Base-by-base conservation (phyloP, 768 basidiomycete species). In the Hypholoma fasciculare region DNA sequence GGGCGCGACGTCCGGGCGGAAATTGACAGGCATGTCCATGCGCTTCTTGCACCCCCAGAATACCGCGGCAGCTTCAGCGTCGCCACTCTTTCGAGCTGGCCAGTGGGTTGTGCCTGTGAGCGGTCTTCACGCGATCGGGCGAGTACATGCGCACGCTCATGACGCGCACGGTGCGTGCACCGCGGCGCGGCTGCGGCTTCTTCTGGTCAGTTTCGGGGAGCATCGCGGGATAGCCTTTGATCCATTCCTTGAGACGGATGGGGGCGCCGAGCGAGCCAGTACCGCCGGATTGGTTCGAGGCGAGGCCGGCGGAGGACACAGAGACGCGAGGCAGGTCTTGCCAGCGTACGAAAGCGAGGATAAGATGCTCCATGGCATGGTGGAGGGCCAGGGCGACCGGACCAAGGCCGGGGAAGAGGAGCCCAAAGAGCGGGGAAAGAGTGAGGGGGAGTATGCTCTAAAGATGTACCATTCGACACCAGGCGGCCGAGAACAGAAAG, bases 391-490 rank as follows among this genome's bases (percentile, higher is more conserved):
- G 73, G 1, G 78, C 75, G 26, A 79, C 74, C 1, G 80, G 78
- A 12, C 80, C 80, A 57, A 96, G 82, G 53, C 95, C 94, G 63
- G 98, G 98, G 49, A 98, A 74, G 23, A 96, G 77, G 1, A 95
- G 94, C 0, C 90, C 91, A 69, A 98, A 96, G 6, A 96, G 82
- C 14, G 92, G 86, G 1, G 95, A 92, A 39, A 98, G 84, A 1
- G 93, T 87, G 17, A 23, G 92, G 90, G 0, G 95, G 95, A 0
- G 94, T 96, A 63, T 96, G 90, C 2, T 96, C 96, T 12, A 92
- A 94, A 7, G 83, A 80, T 17, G 88, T 81, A 27, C 90, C 89
- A 70, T 97, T 87, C 1, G 95, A 92, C 0, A 90, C 86, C 61
- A 98, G 82, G 34, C 89, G 85, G 3, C 87, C 83, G 47, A 96